Base-by-base conservation (phyloP, 2,329 filamentous ascomycete species). In the Emydomyces testavorans region DNA sequence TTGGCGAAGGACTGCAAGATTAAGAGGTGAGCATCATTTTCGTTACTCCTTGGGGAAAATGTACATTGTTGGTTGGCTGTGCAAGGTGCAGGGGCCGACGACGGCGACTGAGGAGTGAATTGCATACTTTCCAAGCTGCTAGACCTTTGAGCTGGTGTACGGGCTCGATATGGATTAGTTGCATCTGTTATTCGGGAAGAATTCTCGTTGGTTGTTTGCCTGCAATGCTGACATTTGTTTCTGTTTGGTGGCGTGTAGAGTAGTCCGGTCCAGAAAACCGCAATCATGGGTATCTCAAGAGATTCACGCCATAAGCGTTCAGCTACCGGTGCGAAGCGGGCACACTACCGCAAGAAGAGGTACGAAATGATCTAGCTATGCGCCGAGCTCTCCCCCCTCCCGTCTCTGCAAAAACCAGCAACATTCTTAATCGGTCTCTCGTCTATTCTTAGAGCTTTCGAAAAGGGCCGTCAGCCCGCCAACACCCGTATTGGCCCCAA, bases 281-380 rank as follows among this genome's bases (percentile, higher is more conserved):
- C 81, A 84, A 85, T 82, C 77, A 90, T 90, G 85, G 85, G 92
- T 98, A 96, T 98, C 79, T 95, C 90, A 76, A 86, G 92, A 79
- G 90, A 96, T 78, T 94, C 88, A 73, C 88, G 92, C 79, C 92
- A 98, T 83, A 98, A 98, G 85, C 89, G 92, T 78, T 89, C 88
- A 75, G 89, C 90, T 74, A 85, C 93, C 73, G 93, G 92, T 80
- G 92, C 93, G 69, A 98, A 98, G 85, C 83, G 85, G 72, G 79
- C 85, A 76, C 84, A 82, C 77, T 92, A 90, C 81, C 81, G 85
- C 65, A 74, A 73, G 71, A 70, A 73, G 69, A 73, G 70, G 71
- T 74, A 73, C 62, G 68, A 56, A n/a, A 59, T 61, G 60, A 57
- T 75, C 77, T n/a, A n/a, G n/a, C 76, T 79, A 80, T 80, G 77